Conservation (phyloP, 805 yeast species). For the Candida maltosa region DNA sequence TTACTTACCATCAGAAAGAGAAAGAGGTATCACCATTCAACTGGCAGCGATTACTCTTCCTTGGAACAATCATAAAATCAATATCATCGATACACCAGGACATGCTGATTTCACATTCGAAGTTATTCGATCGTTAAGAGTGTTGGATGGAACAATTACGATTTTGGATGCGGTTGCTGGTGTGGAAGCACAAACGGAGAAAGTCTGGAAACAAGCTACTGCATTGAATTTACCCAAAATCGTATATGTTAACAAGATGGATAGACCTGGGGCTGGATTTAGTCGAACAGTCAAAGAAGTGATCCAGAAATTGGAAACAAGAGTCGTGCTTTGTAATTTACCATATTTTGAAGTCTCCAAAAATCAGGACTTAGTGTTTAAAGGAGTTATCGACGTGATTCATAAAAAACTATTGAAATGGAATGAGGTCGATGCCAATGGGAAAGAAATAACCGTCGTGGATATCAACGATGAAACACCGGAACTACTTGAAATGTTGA, state of each 20-base stretch:
- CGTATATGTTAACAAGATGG: conserved; percentile 91
- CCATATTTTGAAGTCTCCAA: conserved; percentile 56
- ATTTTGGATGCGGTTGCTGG: conserved; percentile 96
- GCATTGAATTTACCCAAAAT: conserved; percentile 68
- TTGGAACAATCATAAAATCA: conserved; percentile 76
- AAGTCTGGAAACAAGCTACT: conserved; percentile 88
- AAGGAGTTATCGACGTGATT: conserved; percentile 75
- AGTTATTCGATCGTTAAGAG: conserved; percentile 84
- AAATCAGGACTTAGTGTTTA: conserved; percentile 42
- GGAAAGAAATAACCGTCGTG: conserved; percentile 47
- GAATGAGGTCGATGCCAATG: conserved; percentile 43
- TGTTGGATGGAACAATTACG: conserved; percentile 90
- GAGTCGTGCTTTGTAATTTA: conserved; percentile 69
- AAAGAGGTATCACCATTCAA: conserved; percentile 93
- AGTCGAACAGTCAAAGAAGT: conserved; percentile 86
- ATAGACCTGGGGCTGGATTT: conserved; percentile 92
- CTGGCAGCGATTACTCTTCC: conserved; percentile 92
- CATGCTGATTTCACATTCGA: conserved; percentile 97
- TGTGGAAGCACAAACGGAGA: conserved; percentile 96
- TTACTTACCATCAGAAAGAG: conserved; percentile 82
- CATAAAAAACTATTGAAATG: conserved; percentile 58
- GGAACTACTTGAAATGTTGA: conserved; percentile 45
- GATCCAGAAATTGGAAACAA: conserved; percentile 68
- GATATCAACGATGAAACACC: conserved; percentile 36
- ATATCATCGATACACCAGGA: conserved; percentile 95